These are phyloP conservation scores for Russula virescens DNA, from an alignment of 768 basidiomycete genomes.

Conservation along the genomic window DNA sequence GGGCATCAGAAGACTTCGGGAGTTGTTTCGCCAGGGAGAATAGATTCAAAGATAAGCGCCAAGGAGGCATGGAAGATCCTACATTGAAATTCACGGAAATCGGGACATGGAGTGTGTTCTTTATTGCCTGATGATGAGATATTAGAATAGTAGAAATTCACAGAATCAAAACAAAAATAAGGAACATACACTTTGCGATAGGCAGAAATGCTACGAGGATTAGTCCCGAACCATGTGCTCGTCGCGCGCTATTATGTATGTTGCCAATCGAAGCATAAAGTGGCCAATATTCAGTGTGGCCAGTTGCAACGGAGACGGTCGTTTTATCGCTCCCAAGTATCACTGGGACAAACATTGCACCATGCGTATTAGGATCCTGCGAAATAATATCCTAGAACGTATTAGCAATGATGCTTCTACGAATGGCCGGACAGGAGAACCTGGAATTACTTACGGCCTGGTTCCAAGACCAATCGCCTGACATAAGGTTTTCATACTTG, in stretches of 20 bases:
- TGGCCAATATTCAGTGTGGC: background rate
- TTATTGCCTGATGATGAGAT: too few relatives aligned
- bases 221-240: background rate
- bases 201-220: background rate
- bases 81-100: background rate
- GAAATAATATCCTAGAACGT: background rate
- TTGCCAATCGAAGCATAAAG: background rate
- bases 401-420: background rate
- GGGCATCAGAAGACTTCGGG: background rate
- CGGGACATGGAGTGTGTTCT: too few relatives aligned
- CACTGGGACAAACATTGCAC: background rate
- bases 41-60: fast-evolving
- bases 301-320: background rate
- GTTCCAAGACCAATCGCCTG: background rate
- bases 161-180: too few relatives aligned
- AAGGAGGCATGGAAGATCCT: background rate
- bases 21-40: background rate
- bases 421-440: background rate
- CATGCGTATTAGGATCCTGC: background rate
- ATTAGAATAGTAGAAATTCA: too few relatives aligned
- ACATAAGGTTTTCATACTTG: background rate
- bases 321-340: background rate
- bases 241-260: background rate
- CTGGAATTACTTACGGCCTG: background rate
- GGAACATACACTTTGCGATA: background rate